A percentile compares a stretch with the other conserved stretches of the same genome.
phyloP scores from a whole-genome alignment of 164 flowering plant genomes.

The Magnolia officinalis region DNA sequence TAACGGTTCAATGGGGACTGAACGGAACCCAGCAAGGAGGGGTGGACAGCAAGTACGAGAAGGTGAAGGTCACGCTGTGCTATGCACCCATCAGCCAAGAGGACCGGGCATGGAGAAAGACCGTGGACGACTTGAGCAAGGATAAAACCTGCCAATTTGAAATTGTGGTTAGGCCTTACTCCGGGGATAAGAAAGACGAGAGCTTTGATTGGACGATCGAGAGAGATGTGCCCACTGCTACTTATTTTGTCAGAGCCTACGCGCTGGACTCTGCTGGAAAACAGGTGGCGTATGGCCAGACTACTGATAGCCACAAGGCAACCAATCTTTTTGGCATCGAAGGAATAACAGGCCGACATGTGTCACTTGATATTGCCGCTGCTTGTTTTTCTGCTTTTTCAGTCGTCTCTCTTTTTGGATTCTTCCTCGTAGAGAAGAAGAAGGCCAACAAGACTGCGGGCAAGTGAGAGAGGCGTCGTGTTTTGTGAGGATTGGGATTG shows the following conservation, averaged over 20 bases:
- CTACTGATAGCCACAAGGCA: conserved; percentile 42
- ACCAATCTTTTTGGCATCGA: conserved; percentile 51
- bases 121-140: conserved; percentile 37
- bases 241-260: conserved; percentile 31
- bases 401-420: conserved; percentile 51
- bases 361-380: conserved; percentile 64
- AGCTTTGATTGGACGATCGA: conserved; percentile 27
- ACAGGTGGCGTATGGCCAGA: conserved; percentile 68
- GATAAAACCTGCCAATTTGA: conserved; percentile 65
- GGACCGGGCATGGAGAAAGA: conserved; percentile 68
- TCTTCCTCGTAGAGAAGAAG: conserved; percentile 69
- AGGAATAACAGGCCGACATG: conserved; percentile 65
- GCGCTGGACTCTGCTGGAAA: conserved; percentile 17
- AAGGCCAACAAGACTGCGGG: conserved; percentile 28
- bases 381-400: conserved; percentile 75
- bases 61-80: conserved; percentile 56
- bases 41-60: conserved; percentile 41
- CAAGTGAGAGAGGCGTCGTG: background rate
- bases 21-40: conserved; percentile 35
- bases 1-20: conserved; percentile 50
- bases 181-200: conserved; percentile 3
- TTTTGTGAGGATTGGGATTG: too few species aligned
- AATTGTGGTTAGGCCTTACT: conserved; percentile 22
- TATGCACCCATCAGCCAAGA: conserved; percentile 63
- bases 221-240: conserved; percentile 33